These are phyloP conservation scores for Lichtheimia corymbifera DNA, from an alignment of 371 early-diverging fungal species.

Conservation along the genomic window DNA sequence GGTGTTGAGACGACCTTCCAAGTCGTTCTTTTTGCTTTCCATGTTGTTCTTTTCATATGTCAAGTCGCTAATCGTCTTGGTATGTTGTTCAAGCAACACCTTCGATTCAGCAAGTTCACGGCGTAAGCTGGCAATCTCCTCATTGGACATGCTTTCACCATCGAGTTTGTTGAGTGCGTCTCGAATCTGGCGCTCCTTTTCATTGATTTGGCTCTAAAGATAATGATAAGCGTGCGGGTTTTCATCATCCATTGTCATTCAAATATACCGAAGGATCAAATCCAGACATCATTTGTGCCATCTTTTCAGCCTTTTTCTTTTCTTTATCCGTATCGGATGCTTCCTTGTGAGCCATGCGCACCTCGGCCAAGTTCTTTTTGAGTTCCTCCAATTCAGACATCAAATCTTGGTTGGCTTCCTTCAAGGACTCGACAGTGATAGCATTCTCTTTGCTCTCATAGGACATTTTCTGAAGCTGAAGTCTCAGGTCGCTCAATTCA, in stretches of 20 bases:
- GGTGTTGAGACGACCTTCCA: slow-evolving; percentile 70
- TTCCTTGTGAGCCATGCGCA: slow-evolving; percentile 54
- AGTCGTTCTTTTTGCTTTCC: slow-evolving; percentile 64
- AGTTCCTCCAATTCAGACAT: slow-evolving; percentile 66
- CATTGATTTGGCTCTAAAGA: slow-evolving; percentile 57
- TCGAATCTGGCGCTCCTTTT: slow-evolving; percentile 77
- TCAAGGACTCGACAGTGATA: slow-evolving; percentile 80
- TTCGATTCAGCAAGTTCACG: slow-evolving; percentile 77
- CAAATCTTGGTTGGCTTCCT: slow-evolving; percentile 79
- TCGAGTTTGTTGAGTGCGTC: slow-evolving; percentile 66
- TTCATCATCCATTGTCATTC: background rate
- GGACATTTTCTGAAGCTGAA: slow-evolving; percentile 81
- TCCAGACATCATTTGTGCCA: slow-evolving; percentile 87
- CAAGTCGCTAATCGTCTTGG: slow-evolving; percentile 66
- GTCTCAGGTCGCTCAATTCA: slow-evolving; percentile 69
- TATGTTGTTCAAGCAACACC: slow-evolving; percentile 66
- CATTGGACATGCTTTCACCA: slow-evolving; percentile 37
- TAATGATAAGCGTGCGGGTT: background rate
- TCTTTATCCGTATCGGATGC: slow-evolving; percentile 66
- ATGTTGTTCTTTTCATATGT: slow-evolving; percentile 63
- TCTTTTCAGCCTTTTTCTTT: slow-evolving; percentile 78
- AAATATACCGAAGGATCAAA: slow-evolving; percentile 74
- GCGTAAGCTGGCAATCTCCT: slow-evolving; percentile 74
- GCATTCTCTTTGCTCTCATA: slow-evolving; percentile 85
- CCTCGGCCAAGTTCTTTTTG: slow-evolving; percentile 56